These are phyloP conservation scores for Phaffomyces opuntiae DNA, from an alignment of 805 yeast species.

Conservation along the genomic window DNA sequence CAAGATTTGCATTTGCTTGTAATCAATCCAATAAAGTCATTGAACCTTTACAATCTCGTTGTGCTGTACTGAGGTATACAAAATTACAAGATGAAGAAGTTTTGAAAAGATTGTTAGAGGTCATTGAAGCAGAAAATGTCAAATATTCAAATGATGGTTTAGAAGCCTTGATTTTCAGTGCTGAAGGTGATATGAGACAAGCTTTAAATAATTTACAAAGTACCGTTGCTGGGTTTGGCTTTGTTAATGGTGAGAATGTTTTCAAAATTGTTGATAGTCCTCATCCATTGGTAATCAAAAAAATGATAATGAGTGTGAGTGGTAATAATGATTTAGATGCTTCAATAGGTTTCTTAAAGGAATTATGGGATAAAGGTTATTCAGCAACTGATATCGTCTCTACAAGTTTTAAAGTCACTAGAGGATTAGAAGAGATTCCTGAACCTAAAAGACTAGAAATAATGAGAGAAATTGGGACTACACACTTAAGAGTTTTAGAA, in stretches of 20 bases:
- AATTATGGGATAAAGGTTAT: constrained; percentile 85
- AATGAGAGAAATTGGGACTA: constrained; percentile 80
- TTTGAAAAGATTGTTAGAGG: constrained; percentile 63
- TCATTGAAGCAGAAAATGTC: constrained; percentile 63
- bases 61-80: constrained; percentile 86
- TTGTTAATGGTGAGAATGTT: constrained; percentile 88
- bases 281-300: constrained; percentile 79
- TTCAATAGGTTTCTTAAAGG: constrained; percentile 55
- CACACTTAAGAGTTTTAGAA: constrained; percentile 88
- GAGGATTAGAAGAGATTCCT: constrained; percentile 57
- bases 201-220: constrained; percentile 92
- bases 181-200: constrained; percentile 99
- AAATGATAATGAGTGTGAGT: constrained; percentile 51
- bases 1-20: constrained; percentile 98
- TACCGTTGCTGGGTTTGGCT: constrained; percentile 87
- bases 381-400: constrained; percentile 90
- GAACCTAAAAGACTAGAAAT: constrained; percentile 70
- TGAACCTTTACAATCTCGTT: constrained; percentile 93
- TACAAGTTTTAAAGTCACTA: constrained; percentile 83
- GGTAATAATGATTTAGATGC: constrained; percentile 46
- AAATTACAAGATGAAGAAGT: constrained; percentile 82
- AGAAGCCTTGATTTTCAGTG: constrained; percentile 87
- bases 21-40: constrained; percentile 91
- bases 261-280: constrained; percentile 95
- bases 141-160: constrained; percentile 84